phyloP scores from a whole-genome alignment of 225 moss, liverwort and hornwort species.

The Bryoerythrophyllum caledonicum region DNA sequence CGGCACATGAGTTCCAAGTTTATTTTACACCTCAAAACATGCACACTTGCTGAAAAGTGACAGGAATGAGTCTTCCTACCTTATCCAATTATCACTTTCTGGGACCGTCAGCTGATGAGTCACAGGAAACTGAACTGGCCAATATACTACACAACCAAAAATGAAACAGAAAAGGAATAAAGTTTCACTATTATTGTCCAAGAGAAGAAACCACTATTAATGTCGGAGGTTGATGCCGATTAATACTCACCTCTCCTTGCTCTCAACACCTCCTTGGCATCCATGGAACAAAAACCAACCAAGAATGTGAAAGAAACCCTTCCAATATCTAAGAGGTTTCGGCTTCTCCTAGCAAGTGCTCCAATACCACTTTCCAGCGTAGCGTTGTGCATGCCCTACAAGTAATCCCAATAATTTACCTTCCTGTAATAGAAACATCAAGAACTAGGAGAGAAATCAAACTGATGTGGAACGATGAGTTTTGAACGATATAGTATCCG shows the following conservation, averaged over 20 bases:
- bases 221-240: slow-evolving; percentile 20
- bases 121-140: neutral
- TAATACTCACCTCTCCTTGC: slow-evolving; percentile 17
- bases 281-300: slow-evolving; percentile 13
- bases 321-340: slow-evolving; percentile 16
- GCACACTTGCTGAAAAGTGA: slow-evolving; percentile 1
- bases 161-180: slow-evolving; percentile 1
- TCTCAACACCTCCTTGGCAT: slow-evolving; percentile 23
- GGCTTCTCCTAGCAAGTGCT: slow-evolving; percentile 27
- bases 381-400: slow-evolving; percentile 25
- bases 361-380: slow-evolving; percentile 24
- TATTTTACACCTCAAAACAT: neutral
- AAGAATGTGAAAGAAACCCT: slow-evolving; percentile 12
- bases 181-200: slow-evolving; percentile 10
- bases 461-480: neutral
- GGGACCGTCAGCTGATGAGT: slow-evolving; percentile 11
- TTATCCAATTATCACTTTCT: slow-evolving; percentile 3
- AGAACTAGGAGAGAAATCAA: neutral
- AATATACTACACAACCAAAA: neutral
- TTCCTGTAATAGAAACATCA: slow-evolving; percentile 6
- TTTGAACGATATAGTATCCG: slow-evolving; percentile 3
- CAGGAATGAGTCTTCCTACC: neutral
- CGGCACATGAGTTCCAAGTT: neutral
- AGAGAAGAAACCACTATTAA: slow-evolving; percentile 7
- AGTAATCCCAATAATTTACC: slow-evolving; percentile 18